Base-by-base conservation (phyloP, 164 flowering plant species). In the Liriodendron chinense region DNA sequence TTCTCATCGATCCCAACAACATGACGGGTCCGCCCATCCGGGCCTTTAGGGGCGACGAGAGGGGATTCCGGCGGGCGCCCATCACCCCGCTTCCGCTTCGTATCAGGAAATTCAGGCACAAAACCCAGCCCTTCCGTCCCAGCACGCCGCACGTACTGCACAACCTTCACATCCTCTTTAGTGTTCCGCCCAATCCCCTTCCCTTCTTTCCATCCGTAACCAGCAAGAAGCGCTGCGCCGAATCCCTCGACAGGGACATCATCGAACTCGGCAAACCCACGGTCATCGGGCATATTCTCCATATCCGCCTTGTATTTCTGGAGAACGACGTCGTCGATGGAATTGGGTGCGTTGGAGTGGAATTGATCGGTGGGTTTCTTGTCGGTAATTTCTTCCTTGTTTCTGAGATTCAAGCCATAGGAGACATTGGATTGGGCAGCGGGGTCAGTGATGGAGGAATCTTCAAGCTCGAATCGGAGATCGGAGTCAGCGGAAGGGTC, bases 161-260 rank as follows among this genome's bases (percentile, higher is more conserved):
- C 72, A 16, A 89, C 81, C 65, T 87, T 81, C 18, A 87, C 92
- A 81, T 92, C 97, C 69, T 83, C 90, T 56, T 88, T 88, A 0
- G 87, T 81, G 67, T 87, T 87, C 78, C 76, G 84, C 23, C 98
- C 97, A 72, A 94, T 83, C 5, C 93, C 98, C 64, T 72, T 77
- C 9, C 96, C 97, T 73, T 91, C 86, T 3, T 68, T 21, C 98
- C 98, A 94, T 1, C 98, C 98, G 72, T 91, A 92, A 18, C 94
- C 92, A 0, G 82, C 72, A 8, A 94, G 83, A 53, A 90, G 72
- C 0, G 97, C 97, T 0, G 87, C 87, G 1, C 87, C 98, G 71
- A 86, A 94, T 0, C 85, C 87, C 84, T 94, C 98, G 0, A 94
- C 92, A 0, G 97, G 96, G 12, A 86, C 75, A 8, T 89, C 94